Evolutionary conservation across 225 moss, liverwort and hornwort genomes (phyloP).

Genomic region (Rhytidiadelphus loreus): DNA sequence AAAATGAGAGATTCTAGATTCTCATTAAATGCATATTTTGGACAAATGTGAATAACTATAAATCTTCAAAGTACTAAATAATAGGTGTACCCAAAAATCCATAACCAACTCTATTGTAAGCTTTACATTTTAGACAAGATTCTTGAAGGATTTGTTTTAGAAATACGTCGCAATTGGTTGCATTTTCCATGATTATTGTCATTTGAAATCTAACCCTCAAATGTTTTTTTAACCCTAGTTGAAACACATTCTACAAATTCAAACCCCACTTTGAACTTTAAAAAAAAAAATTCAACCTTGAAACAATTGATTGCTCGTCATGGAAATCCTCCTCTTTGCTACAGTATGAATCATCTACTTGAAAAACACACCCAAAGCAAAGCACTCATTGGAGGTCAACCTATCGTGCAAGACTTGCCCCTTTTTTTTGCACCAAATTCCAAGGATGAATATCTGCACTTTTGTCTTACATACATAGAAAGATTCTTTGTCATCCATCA

Average conservation of each 20-base stretch:
- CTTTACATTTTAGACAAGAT: background rate
- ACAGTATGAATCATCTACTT: background rate
- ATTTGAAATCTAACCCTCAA: background rate
- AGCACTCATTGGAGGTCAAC: background rate
- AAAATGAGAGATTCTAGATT: background rate
- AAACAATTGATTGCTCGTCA: accelerated
- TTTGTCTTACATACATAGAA: background rate
- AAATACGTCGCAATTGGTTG: background rate
- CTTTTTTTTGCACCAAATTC: background rate
- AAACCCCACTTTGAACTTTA: background rate
- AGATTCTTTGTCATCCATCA: background rate
- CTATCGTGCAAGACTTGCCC: background rate
- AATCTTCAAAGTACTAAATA: background rate
- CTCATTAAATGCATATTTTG: no score
- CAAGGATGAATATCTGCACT: background rate
- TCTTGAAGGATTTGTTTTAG: background rate
- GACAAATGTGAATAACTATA: background rate
- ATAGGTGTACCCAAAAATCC: accelerated
- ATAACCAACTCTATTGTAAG: background rate
- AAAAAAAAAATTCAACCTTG: no score
- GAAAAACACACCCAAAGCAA: background rate
- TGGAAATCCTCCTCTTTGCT: background rate
- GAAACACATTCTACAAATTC: background rate
- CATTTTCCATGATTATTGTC: accelerated
- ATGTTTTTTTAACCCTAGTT: background rate